Evolutionary conservation across 2,329 filamentous ascomycete genomes (phyloP), one percentile per base, ranked within the genome.

Genomic region (Podosphaera leucotricha): DNA sequence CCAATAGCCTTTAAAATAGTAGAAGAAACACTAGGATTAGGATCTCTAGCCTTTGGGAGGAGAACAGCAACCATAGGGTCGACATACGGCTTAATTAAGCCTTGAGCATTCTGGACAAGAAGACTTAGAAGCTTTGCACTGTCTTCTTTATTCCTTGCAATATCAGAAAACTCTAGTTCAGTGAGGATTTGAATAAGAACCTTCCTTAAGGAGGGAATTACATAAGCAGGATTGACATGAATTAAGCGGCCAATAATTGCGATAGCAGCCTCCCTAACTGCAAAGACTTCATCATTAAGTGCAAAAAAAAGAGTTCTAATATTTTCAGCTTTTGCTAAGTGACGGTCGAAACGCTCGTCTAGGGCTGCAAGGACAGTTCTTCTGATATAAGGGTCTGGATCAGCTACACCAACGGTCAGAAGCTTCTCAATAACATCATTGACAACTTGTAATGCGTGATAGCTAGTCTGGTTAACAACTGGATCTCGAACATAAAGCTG

Each of bases 341-440:
- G 90, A 40, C 84, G 78, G 57, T 98, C 90, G 55, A 99, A 99
- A 43, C 90, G 81, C 50, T 82, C 76, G 58, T 95, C 90, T 8
- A 99, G 69, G 16, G 90, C 90, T 42, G 78, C 75, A 19, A 98
- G 69, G 2, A 98, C 87, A 0, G 84, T 92, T 54, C 77, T 72
- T 47, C 90, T 77, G 50, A 98, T 99, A 52, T 80, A 80, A 13
- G 85, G 72, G 52, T 94, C 84, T 1, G 80, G 77, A 57, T 99
- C 90, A 13, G 87, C 90, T 22, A 98, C 83, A 42, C 85, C 87
- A 35, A 95, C 86, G 0, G 87, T 94, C 48, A 98, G 67, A 0
- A 99, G 72, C 57, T 90, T 94, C 62, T 95, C 86, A 46, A 99
- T 93, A 26, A 99, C 90, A 59, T 98, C 90, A 45, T 87, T 83